These are phyloP conservation scores for Phytopythium mirpurense DNA, from an alignment of 352 stramenopile genomes.

Conservation along the genomic window DNA sequence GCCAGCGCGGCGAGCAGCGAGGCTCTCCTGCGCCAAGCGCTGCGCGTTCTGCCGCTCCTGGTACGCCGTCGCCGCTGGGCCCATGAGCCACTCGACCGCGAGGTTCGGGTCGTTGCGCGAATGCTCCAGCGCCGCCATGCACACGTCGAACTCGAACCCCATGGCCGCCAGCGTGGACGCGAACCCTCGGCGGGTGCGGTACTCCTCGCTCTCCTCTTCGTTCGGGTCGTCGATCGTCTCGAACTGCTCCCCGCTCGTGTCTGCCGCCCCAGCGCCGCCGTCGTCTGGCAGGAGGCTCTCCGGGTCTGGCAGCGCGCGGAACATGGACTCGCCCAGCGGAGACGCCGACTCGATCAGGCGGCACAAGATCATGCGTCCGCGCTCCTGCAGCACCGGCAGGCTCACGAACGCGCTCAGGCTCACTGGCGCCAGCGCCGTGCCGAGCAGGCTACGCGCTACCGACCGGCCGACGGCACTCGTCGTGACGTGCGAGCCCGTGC, in stretches of 20 bases:
- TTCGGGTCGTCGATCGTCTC: constrained; percentile 48
- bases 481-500: constrained; percentile 40
- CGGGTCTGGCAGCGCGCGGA: constrained; percentile 55
- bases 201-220: constrained; percentile 71
- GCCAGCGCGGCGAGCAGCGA: constrained; percentile 23
- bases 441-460: constrained; percentile 48
- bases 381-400: constrained; percentile 70
- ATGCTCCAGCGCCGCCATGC: constrained; percentile 77
- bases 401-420: constrained; percentile 69
- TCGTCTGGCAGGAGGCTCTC: constrained; percentile 17
- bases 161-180: constrained; percentile 80
- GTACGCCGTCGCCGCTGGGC: constrained; percentile 58
- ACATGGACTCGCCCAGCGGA: constrained; percentile 74
- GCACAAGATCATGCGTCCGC: constrained; percentile 79
- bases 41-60: constrained; percentile 65
- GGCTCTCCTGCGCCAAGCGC: constrained; percentile 38
- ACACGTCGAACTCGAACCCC: constrained; percentile 87
- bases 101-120: constrained; percentile 79
- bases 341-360: constrained; percentile 81
- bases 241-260: constrained; percentile 1
- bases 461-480: constrained; percentile 27
- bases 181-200: constrained; percentile 68
- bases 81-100: constrained; percentile 86
- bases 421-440: constrained; percentile 58
- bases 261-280: background rate